These are phyloP conservation scores for Graphiopsis chlorocephala DNA, from an alignment of 2,329 filamentous ascomycete species.

Conservation along the genomic window DNA sequence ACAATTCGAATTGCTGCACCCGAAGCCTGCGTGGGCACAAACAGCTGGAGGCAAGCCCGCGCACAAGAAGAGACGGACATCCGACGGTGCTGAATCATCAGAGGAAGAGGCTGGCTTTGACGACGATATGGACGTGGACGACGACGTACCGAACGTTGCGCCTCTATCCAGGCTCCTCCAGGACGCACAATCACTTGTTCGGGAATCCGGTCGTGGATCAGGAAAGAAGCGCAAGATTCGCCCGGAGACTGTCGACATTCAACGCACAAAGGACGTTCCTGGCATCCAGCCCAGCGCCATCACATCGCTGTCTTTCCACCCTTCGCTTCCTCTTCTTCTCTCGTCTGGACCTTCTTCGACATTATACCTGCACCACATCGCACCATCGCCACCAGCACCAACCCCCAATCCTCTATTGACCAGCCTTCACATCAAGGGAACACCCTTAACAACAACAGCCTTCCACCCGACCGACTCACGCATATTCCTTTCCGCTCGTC, in stretches of 20 bases:
- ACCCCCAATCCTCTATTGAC: conserved; percentile 86
- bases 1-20: conserved; percentile 63
- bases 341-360: conserved; percentile 84
- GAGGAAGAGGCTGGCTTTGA: conserved; percentile 26
- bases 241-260: conserved; percentile 85
- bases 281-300: conserved; percentile 74
- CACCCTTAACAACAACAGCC: conserved; percentile 78
- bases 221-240: conserved; percentile 69
- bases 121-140: conserved; percentile 52
- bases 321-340: conserved; percentile 79
- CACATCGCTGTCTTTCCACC: conserved; percentile 84
- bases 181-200: conserved; percentile 65
- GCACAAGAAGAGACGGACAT: conserved; percentile 48
- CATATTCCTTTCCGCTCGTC: conserved; percentile 83
- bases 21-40: conserved; percentile 60
- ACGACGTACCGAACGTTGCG: conserved; percentile 59
- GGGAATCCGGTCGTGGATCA: conserved; percentile 43
- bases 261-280: conserved; percentile 81
- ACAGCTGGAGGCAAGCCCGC: conserved; percentile 41
- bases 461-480: conserved; percentile 71
- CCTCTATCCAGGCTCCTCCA: conserved; percentile 79
- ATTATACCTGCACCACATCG: conserved; percentile 85
- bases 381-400: conserved; percentile 64
- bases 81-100: conserved; percentile 34
- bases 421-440: conserved; percentile 79